Evolutionary conservation across 2,329 filamentous ascomycete genomes (phyloP).

Genomic region (Colletotrichum tropicale): DNA sequence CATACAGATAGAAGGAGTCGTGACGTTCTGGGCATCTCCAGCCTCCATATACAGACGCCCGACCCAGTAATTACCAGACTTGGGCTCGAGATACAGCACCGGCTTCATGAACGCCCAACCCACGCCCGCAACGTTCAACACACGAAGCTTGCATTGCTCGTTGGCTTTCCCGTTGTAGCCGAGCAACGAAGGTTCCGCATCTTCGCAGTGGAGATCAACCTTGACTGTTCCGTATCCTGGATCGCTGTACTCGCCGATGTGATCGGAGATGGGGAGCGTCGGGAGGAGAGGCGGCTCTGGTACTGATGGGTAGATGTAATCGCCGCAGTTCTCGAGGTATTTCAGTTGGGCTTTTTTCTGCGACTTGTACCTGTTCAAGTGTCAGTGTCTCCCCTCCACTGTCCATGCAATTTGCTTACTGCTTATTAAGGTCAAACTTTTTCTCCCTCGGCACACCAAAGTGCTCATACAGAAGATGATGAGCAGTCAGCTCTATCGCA

Average conservation of each 20-base stretch:
- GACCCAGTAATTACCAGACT: constrained; percentile 25
- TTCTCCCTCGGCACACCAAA: constrained; percentile 24
- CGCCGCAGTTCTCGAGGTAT: constrained; percentile 22
- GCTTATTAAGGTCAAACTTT: constrained; percentile 17
- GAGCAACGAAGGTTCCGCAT: not conserved
- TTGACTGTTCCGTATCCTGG: constrained; percentile 24
- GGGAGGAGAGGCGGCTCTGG: constrained; percentile 30
- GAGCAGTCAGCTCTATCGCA: constrained; percentile 25
- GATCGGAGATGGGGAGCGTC: constrained; percentile 43
- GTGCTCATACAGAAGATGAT: constrained; percentile 34
- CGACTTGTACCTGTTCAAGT: not conserved
- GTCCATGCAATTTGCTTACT: not conserved
- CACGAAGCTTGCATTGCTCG: constrained; percentile 19
- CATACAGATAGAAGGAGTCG: not conserved
- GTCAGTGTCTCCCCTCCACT: not conserved
- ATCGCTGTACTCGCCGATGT: constrained; percentile 44
- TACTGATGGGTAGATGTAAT: constrained; percentile 18
- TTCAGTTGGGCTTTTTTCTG: not conserved
- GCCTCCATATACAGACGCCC: not conserved
- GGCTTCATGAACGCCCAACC: not conserved
- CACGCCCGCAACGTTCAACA: not conserved
- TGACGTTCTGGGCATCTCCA: rapidly evolving
- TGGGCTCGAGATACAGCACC: constrained; percentile 6
- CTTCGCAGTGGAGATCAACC: constrained; percentile 19
- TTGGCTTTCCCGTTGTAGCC: not conserved